Evolutionary conservation across 202 grass and related monocot species (phyloP).

Genomic region (Zoysia matrella): DNA sequence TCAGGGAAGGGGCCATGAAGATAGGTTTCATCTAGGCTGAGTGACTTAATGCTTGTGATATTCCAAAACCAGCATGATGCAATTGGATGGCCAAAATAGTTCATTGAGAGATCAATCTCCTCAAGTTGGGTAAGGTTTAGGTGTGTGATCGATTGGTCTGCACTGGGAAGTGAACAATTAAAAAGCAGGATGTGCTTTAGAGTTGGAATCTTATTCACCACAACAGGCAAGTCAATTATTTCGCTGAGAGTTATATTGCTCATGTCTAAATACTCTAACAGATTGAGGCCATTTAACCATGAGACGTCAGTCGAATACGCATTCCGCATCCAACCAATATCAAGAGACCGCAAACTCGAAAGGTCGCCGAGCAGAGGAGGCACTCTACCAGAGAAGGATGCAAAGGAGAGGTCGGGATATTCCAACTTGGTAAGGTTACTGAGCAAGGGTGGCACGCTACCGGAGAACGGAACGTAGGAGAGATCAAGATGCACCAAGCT

Average conservation of each 20-base stretch:
- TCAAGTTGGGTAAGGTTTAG: slow-evolving; percentile 18
- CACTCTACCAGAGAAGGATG: accelerated
- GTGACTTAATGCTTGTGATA: background rate
- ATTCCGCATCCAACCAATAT: background rate
- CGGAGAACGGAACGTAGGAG: background rate
- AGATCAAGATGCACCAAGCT: slow-evolving; percentile 42
- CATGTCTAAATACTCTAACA: slow-evolving; percentile 27
- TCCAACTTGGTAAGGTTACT: slow-evolving; percentile 40
- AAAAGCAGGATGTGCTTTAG: background rate
- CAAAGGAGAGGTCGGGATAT: background rate
- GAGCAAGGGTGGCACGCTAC: background rate
- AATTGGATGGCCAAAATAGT: background rate
- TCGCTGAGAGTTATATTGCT: background rate
- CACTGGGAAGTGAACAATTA: background rate
- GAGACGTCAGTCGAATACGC: background rate
- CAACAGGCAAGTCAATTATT: background rate
- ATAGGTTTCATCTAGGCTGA: background rate
- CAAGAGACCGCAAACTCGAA: slow-evolving; percentile 7
- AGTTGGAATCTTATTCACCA: slow-evolving; percentile 18
- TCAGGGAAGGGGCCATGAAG: background rate
- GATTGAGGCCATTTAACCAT: slow-evolving; percentile 28
- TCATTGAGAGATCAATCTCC: background rate
- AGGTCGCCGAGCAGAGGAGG: slow-evolving; percentile 44
- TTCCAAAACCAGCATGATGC: slow-evolving; percentile 24
- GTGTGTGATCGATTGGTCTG: background rate